A percentile compares a stretch with the other conserved stretches of the same genome.
Evolutionary conservation across 345 rosid species (phyloP).

Genomic region (Mercurialis annua): DNA sequence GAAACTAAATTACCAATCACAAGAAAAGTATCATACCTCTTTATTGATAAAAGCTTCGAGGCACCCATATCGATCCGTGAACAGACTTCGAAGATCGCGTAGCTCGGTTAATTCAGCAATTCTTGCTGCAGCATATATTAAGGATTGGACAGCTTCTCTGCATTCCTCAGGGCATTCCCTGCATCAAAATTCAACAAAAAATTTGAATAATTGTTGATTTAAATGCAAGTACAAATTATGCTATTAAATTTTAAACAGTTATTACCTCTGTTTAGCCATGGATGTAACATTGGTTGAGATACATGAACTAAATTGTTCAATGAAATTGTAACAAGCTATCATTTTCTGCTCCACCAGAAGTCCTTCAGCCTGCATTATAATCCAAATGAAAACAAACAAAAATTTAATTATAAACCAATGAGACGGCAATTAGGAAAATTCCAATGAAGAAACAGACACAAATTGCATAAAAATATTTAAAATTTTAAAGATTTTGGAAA

Average conservation of each 20-base stretch:
- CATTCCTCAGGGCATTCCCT: constrained; percentile 91
- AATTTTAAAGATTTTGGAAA: neutral
- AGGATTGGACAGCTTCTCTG: constrained; percentile 63
- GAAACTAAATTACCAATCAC: neutral
- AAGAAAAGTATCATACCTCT: constrained; percentile 40
- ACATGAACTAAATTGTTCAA: constrained; percentile 55
- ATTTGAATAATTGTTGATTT: neutral
- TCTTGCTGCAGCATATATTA: constrained; percentile 85
- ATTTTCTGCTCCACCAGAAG: constrained; percentile 62
- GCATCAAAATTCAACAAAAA: constrained; percentile 3
- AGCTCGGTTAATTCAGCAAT: constrained; percentile 79
- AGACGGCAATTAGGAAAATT: neutral
- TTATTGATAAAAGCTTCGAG: constrained; percentile 45
- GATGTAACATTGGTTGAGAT: constrained; percentile 45
- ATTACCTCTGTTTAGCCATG: constrained; percentile 73
- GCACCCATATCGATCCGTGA: constrained; percentile 61
- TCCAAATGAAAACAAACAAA: neutral
- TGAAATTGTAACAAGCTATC: constrained; percentile 44
- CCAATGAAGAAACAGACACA: neutral
- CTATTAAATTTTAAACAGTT: too few relatives aligned
- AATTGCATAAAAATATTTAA: constrained; percentile 1
- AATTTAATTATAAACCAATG: neutral
- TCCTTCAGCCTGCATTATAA: constrained; percentile 62
- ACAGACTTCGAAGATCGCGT: constrained; percentile 57
- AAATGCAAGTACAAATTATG: neutral